Evolutionary conservation across 1,139 yeast species (phyloP).

Genomic region (Taiozyma sp.): DNA sequence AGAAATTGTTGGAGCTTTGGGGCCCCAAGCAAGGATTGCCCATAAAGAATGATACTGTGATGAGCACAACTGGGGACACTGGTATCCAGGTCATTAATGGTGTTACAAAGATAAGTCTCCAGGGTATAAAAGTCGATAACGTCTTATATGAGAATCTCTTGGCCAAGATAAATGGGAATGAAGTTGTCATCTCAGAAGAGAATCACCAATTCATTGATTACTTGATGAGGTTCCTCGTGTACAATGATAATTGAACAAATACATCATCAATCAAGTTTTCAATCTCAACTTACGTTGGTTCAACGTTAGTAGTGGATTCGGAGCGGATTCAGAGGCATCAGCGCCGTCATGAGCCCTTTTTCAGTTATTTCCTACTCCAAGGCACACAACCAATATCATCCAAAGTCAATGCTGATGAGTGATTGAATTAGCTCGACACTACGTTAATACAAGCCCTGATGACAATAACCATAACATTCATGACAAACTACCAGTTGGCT

Average conservation of each 20-base stretch:
- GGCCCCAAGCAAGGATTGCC: not conserved
- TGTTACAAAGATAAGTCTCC: not conserved
- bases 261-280: too few species aligned
- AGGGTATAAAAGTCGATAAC: not conserved
- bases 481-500: conserved; percentile 5
- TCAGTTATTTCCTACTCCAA: too few species aligned
- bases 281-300: too few species aligned
- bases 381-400: too few species aligned
- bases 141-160: not conserved
- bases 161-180: not conserved
- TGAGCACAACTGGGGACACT: not conserved
- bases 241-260: not conserved
- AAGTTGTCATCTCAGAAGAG: not conserved
- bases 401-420: too few species aligned
- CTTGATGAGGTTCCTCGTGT: conserved; percentile 7
- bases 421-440: too few species aligned
- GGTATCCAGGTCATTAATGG: not conserved
- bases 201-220: conserved; percentile 5
- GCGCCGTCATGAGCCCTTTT: too few species aligned
- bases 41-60: not conserved
- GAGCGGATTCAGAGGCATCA: too few species aligned
- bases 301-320: too few species aligned
- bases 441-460: too few species aligned
- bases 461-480: not conserved
- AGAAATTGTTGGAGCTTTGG: conserved; percentile 2